Evolutionary conservation across 2,329 filamentous ascomycete genomes (phyloP).

Genomic region (Pseudocercospora pini-densiflorae): DNA sequence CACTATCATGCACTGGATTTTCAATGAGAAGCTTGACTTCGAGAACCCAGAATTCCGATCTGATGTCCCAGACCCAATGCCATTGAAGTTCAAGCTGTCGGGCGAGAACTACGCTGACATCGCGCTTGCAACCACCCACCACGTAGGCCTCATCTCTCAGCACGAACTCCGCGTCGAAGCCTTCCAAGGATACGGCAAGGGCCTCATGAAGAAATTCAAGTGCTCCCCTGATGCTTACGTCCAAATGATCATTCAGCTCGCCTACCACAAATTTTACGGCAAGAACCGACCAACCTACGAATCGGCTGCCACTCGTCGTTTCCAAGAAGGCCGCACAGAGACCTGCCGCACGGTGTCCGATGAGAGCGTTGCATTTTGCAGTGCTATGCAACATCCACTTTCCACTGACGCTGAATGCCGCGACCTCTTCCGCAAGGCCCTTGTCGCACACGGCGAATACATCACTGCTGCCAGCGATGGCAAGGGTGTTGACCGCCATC

Average conservation of each 20-base stretch:
- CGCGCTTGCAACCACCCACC: conserved; percentile 76
- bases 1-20: conserved; percentile 88
- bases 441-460: conserved; percentile 85
- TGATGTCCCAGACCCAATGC: conserved; percentile 77
- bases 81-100: conserved; percentile 78
- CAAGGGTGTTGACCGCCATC: conserved; percentile 90
- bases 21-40: conserved; percentile 93
- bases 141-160: conserved; percentile 77
- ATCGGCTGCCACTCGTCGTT: conserved; percentile 90
- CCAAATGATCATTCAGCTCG: conserved; percentile 97
- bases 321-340: conserved; percentile 95
- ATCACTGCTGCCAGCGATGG: conserved; percentile 88
- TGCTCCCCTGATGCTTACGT: conserved; percentile 97
- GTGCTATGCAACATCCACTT: conserved; percentile 75
- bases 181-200: conserved; percentile 97
- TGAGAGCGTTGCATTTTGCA: conserved; percentile 88
- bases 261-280: conserved; percentile 99
- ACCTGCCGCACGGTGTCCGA: conserved; percentile 92
- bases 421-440: conserved; percentile 78
- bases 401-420: conserved; percentile 68
- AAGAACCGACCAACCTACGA: conserved; percentile 98
- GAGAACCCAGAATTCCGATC: conserved; percentile 77
- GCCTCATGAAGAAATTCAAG: conserved; percentile 99
- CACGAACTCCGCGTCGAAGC: conserved; percentile 94
- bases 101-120: conserved; percentile 77